Evolutionary conservation across 1,284 basidiomycete species (phyloP), one percentile per base, ranked within the genome.

Genomic region (Somion occarium): DNA sequence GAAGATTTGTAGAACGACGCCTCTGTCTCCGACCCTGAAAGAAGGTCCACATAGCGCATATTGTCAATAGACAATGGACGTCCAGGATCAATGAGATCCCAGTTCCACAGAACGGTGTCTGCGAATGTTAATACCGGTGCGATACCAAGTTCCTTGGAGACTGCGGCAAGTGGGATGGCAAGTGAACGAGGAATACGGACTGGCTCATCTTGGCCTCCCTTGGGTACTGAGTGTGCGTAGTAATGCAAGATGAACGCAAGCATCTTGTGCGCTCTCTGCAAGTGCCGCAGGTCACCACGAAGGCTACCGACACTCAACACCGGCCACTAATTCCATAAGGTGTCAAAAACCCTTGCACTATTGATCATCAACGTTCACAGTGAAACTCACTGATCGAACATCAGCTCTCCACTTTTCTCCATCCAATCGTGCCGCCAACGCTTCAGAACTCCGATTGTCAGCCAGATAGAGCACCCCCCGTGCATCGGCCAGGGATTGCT

Each of bases 81-180:
- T 20, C 68, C 71, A 38, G 85, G 74, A 61, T 83, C 69, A 49
- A 79, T 66, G 48, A 82, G 73, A 46, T 85, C 77, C 80, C 87
- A 95, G 64, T 98, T 98, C 91, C 93, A 99, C 1, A 98, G 78
- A 9, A 99, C 95, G 2, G 91, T 93, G 65, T 97, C 95, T 30
- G 96, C 91, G 64, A 96, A 99, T 0, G 95, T 98, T 53, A 98
- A 75, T 55, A 99, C 82, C 0, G 96, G 96, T 1, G 96, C 93
- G 23, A 97, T 84, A 49, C 85, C 86, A 45, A 99, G 79, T 49
- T 80, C 69, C 13, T 76, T 75, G 3, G 93, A 96, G 46, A 96
- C 83, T 20, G 76, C 66, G 26, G 90, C 80, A 24, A 96, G 75
- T 0, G 94, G 96, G 18, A 93, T 69, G 0, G 91, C 80, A 41